Conservation (phyloP, 352 stramenopile genomes). For the Phytophthora sansomeana region DNA sequence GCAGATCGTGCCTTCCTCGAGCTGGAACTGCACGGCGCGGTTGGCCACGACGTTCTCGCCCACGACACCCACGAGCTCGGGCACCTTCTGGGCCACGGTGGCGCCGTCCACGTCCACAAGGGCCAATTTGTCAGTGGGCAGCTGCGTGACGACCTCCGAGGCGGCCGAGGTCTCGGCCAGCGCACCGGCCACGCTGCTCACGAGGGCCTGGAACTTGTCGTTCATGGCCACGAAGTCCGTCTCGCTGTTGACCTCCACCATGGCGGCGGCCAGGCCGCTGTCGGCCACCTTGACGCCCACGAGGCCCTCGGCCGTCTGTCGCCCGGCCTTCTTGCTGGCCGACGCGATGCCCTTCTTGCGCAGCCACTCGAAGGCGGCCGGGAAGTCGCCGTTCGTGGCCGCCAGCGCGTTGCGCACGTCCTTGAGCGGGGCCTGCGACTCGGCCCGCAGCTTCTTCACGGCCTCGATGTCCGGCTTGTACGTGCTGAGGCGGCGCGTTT, state of each 20-base stretch:
- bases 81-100: slow-evolving; percentile 74
- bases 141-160: slow-evolving; percentile 35
- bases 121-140: slow-evolving; percentile 53
- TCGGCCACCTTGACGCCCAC: slow-evolving; percentile 66
- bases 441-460: slow-evolving; percentile 90
- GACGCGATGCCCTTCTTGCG: slow-evolving; percentile 90
- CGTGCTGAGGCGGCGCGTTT: slow-evolving; percentile 64
- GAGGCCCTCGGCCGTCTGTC: slow-evolving; percentile 81
- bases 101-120: slow-evolving; percentile 60
- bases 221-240: slow-evolving; percentile 96
- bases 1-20: slow-evolving; percentile 77
- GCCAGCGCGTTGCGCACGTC: slow-evolving; percentile 91
- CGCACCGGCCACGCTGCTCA: slow-evolving; percentile 57
- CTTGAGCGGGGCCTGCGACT: slow-evolving; percentile 88
- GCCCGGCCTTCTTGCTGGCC: slow-evolving; percentile 80
- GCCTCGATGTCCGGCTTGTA: slow-evolving; percentile 86
- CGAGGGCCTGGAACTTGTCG: slow-evolving; percentile 89
- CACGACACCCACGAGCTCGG: slow-evolving; percentile 84
- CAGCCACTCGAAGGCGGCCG: slow-evolving; percentile 88
- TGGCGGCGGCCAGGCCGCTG: slow-evolving; percentile 46
- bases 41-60: slow-evolving; percentile 89
- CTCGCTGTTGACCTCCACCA: slow-evolving; percentile 96
- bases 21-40: slow-evolving; percentile 74
- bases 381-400: slow-evolving; percentile 82
- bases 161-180: slow-evolving; percentile 39